These are phyloP conservation scores for Aurantiochytrium sp. DNA, from an alignment of 108 stramenopile genomes.

Conservation along the genomic window DNA sequence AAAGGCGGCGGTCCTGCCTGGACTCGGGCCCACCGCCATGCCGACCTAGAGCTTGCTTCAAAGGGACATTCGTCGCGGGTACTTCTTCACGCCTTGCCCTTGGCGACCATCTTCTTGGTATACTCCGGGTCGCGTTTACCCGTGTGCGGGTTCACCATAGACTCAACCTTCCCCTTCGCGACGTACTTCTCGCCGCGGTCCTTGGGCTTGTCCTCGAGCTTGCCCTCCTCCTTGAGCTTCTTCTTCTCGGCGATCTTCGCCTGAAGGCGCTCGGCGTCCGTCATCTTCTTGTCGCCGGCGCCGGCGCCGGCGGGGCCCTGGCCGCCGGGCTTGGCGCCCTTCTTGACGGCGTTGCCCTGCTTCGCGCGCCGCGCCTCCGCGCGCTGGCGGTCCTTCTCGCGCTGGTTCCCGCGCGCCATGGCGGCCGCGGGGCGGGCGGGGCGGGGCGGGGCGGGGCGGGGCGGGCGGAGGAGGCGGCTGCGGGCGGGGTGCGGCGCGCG, in stretches of 20 bases:
- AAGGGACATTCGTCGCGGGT: too few species aligned
- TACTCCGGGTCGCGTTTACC: conserved; percentile 19
- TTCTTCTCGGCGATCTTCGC: conserved; percentile 14
- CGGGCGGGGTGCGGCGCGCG: not conserved
- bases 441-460: not conserved
- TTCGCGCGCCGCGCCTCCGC: not conserved
- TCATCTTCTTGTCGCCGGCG: not conserved
- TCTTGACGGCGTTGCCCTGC: not conserved
- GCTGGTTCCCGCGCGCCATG: conserved; percentile 27
- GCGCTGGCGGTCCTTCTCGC: conserved; percentile 11
- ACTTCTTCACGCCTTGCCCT: too few species aligned
- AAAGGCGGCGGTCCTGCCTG: too few species aligned
- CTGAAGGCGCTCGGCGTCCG: not conserved
- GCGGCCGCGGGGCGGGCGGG: not conserved
- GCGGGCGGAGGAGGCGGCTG: not conserved
- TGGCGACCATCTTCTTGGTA: not conserved
- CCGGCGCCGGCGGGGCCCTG: too few species aligned
- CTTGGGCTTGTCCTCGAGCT: not conserved
- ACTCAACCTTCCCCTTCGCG: not conserved
- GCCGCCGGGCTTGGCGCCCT: not conserved
- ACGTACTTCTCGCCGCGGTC: conserved; percentile 20
- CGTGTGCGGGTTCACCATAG: conserved; percentile 28
- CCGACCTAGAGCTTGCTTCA: too few species aligned
- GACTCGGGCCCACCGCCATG: too few species aligned
- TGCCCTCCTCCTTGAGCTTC: conserved; percentile 3